Conservation (phyloP, 768 basidiomycete species). For the Mycena vitilis region DNA sequence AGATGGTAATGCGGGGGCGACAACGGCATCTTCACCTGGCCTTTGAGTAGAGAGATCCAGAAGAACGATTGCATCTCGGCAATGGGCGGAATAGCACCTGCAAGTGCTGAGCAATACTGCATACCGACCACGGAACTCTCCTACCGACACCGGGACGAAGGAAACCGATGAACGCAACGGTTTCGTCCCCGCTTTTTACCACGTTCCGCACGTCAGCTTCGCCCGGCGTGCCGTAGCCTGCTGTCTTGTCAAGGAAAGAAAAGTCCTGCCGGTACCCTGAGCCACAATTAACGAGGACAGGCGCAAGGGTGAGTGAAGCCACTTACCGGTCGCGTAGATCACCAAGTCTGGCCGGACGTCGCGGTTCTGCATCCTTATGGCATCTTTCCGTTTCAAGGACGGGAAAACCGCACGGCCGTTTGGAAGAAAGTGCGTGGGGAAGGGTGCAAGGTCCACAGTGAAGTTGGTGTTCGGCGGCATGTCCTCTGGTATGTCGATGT, state of each 20-base stretch:
- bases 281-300: not conserved
- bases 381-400: conserved; percentile 54
- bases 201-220: conserved; percentile 60
- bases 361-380: conserved; percentile 51
- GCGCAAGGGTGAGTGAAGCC: not conserved
- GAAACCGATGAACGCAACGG: conserved; percentile 66
- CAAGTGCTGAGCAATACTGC: conserved; percentile 31
- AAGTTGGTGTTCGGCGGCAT: conserved; percentile 56
- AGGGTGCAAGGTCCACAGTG: conserved; percentile 66
- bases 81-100: conserved; percentile 68
- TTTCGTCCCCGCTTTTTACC: conserved; percentile 55
- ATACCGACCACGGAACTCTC: conserved; percentile 23
- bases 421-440: conserved; percentile 57
- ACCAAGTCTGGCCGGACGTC: conserved; percentile 61
- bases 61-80: conserved; percentile 71
- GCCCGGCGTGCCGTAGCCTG: conserved; percentile 53
- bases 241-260: conserved; percentile 50
- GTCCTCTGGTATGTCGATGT: conserved; percentile 68
- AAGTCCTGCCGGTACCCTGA: conserved; percentile 59
- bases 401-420: conserved; percentile 61
- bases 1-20: conserved; percentile 65
- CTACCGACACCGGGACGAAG: conserved; percentile 68
- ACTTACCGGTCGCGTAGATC: conserved; percentile 54
- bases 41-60: conserved; percentile 63
- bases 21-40: conserved; percentile 54